Evolutionary conservation across 2,329 filamentous ascomycete genomes (phyloP).

Genomic region (Colletotrichum neosansevieriae): DNA sequence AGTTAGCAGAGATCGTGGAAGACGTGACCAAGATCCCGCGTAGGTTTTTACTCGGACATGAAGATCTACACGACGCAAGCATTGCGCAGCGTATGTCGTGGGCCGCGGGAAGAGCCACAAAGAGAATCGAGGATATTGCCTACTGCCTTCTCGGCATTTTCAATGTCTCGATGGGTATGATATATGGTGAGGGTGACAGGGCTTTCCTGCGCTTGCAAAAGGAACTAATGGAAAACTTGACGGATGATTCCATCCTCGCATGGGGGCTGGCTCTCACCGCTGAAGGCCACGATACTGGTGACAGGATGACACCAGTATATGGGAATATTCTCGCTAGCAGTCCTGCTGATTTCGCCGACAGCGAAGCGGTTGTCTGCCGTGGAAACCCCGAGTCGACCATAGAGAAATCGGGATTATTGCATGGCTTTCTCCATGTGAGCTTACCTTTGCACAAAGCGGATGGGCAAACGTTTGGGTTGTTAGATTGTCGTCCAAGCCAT

Average conservation of each 20-base stretch:
- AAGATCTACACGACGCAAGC: slow-evolving; percentile 30
- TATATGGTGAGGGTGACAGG: slow-evolving; percentile 40
- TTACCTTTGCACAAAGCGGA: not conserved
- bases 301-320: not conserved
- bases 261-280: slow-evolving; percentile 26
- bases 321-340: not conserved
- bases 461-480: not conserved
- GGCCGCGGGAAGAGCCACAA: slow-evolving; percentile 39
- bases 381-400: not conserved
- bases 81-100: slow-evolving; percentile 44
- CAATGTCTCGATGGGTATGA: slow-evolving; percentile 39
- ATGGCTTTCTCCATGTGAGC: not conserved
- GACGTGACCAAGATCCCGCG: slow-evolving; percentile 47
- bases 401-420: not conserved
- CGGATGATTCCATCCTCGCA: slow-evolving; percentile 42
- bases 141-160: slow-evolving; percentile 44
- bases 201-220: slow-evolving; percentile 41
- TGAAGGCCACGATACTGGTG: too few species aligned
- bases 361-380: not conserved
- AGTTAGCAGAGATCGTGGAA: slow-evolving; percentile 41
- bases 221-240: slow-evolving; percentile 37
- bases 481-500: not conserved
- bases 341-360: slow-evolving; percentile 6
- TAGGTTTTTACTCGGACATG: slow-evolving; percentile 23
- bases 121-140: slow-evolving; percentile 40